Evolutionary conservation across 164 flowering plant genomes (phyloP), one percentile per base, ranked within the genome.

Genomic region (Pachysandra terminalis): DNA sequence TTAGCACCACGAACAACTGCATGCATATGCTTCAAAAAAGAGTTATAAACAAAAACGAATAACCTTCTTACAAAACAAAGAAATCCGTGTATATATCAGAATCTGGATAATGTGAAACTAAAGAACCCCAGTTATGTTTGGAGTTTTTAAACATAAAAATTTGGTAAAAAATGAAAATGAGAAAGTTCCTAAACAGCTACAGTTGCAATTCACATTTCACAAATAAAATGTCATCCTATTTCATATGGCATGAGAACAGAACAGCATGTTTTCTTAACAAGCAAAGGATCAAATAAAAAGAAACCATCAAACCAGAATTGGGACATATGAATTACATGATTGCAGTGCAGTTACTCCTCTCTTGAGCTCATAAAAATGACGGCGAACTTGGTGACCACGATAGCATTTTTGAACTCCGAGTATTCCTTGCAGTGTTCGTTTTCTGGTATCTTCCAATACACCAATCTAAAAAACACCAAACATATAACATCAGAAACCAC

Each of bases 1-100:
- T 64, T 83, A 80, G 87, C 91, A 69, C 91, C 91, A 64, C 91
- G 86, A 25, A 88, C 63, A 82, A 81, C 99, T 95, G 85, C 81
- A 81, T 58, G 45, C 7, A 17, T 13, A 68, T 41, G 37, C 51
- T 45, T 45, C 51, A 45, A 45, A 28, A 58, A 26, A 12, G 10
- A 40, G 45, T 10, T 40, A 5, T 40, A 40, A 40, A 5, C 15
- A 45, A 15, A 45, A 45, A 45, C 10, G 9, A 45, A 2, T 45
- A 45, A 15, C 4, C 17, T 45, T 45, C 51, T 10, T 45, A 45
- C 14, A 15, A 5, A 45, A 2, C 17, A 45, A 45, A 45, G 14
- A 45, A 45, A 45, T 45, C 51, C 14, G 10, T 10, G 6, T 45
- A 15, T 15, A 45, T 10, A 45, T 45, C 10, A 15, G 51, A 10